A percentile compares a stretch with the other conserved stretches of the same genome.
These are phyloP conservation scores for Aphanomyces invadans DNA, from an alignment of 352 stramenopile species.

Conservation along the genomic window DNA sequence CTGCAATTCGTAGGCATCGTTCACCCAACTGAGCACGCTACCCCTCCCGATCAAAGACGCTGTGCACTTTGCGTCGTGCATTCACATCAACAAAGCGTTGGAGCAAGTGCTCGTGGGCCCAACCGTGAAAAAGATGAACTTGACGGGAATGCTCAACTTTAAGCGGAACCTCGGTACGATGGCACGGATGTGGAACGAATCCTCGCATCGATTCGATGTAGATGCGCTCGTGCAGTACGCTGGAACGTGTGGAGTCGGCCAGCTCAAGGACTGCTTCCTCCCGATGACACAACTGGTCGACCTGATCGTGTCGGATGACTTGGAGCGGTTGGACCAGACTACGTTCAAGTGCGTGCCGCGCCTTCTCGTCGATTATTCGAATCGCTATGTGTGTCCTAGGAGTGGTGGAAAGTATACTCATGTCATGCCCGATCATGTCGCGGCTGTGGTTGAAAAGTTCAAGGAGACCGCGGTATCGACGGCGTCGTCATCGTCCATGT, in stretches of 20 bases:
- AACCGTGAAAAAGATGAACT: constrained; percentile 58
- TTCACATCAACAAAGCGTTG: constrained; percentile 67
- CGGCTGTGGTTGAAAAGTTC: constrained; percentile 58
- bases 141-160: constrained; percentile 63
- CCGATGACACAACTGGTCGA: constrained; percentile 57
- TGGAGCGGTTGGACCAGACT: constrained; percentile 1
- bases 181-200: no score
- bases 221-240: constrained; percentile 63
- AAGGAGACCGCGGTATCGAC: constrained; percentile 33
- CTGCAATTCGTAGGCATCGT: constrained; percentile 54
- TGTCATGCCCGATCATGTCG: constrained; percentile 55
- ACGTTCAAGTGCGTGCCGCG: constrained; percentile 4
- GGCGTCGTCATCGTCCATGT: constrained; percentile 37
- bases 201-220: neutral
- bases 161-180: constrained; percentile 60
- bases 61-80: constrained; percentile 69
- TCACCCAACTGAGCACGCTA: constrained; percentile 51
- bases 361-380: neutral
- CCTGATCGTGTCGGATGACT: constrained; percentile 51
- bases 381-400: neutral
- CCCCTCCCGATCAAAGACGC: constrained; percentile 50
- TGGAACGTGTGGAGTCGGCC: constrained; percentile 43
- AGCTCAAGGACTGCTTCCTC: constrained; percentile 59
- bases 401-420: constrained; percentile 53
- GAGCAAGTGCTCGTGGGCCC: constrained; percentile 57